Conservation (phyloP, 202 grass and related monocot genomes). For the Digitaria exilis region DNA sequence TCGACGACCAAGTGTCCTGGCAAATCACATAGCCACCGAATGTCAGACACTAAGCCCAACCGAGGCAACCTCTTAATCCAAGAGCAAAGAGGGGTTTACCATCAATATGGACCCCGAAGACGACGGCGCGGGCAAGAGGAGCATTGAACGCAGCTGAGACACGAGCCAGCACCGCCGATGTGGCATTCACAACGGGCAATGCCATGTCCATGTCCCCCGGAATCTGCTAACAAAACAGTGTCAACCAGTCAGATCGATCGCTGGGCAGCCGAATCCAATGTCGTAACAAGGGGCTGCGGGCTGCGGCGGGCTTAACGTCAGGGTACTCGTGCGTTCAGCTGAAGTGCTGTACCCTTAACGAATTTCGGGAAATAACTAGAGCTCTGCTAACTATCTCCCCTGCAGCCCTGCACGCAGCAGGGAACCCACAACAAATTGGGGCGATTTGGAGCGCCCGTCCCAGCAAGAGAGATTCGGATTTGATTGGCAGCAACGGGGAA, state of each 20-base stretch:
- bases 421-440: not conserved
- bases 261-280: not conserved
- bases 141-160: conserved; percentile 72
- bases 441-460: not conserved
- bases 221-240: conserved; percentile 41
- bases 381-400: not conserved
- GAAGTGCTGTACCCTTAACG: not conserved
- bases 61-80: not conserved
- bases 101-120: conserved; percentile 92
- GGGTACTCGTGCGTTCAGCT: not conserved
- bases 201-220: conserved; percentile 48
- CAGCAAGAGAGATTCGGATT: not conserved
- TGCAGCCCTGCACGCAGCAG: not conserved
- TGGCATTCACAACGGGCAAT: conserved; percentile 69
- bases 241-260: conserved; percentile 36
- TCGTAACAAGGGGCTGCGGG: not conserved
- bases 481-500: not conserved
- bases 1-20: conserved; percentile 94
- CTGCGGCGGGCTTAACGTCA: not conserved
- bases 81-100: conserved; percentile 42
- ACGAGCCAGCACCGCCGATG: conserved; percentile 53
- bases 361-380: not conserved
- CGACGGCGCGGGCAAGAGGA: conserved; percentile 71
- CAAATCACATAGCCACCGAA: conserved; percentile 31
- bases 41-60: conserved; percentile 39